These are phyloP conservation scores for Ailanthus altissimus DNA, from an alignment of 345 rosid genomes.

Conservation along the genomic window DNA sequence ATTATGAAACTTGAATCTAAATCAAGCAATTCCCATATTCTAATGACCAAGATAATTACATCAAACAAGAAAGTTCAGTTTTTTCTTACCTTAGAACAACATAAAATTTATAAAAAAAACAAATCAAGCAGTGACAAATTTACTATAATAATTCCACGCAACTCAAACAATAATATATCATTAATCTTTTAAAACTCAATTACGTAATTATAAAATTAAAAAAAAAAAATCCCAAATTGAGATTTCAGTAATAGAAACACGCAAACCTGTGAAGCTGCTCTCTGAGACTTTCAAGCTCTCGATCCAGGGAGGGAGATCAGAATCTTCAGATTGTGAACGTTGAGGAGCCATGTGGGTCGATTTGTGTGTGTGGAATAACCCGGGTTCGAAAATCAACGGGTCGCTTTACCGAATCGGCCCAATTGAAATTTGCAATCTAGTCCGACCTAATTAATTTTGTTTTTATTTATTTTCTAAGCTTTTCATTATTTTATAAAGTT, in stretches of 20 bases:
- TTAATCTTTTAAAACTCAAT: background rate
- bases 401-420: background rate
- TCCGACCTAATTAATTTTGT: background rate
- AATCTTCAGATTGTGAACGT: background rate
- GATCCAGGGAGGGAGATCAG: background rate
- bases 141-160: background rate
- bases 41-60: background rate
- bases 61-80: background rate
- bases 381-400: background rate
- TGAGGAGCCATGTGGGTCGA: background rate
- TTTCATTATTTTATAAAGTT: too few relatives aligned
- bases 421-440: background rate
- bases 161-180: background rate
- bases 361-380: background rate
- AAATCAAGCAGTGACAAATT: background rate
- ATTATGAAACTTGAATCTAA: background rate
- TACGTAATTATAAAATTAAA: background rate
- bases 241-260: background rate
- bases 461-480: background rate
- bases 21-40: background rate
- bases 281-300: background rate
- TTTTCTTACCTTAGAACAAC: background rate
- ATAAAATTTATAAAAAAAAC: background rate
- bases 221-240: background rate
- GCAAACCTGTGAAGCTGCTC: constrained; percentile 3